These are phyloP conservation scores for Suhomyces prunicola DNA, from an alignment of 805 yeast species.

Conservation along the genomic window DNA sequence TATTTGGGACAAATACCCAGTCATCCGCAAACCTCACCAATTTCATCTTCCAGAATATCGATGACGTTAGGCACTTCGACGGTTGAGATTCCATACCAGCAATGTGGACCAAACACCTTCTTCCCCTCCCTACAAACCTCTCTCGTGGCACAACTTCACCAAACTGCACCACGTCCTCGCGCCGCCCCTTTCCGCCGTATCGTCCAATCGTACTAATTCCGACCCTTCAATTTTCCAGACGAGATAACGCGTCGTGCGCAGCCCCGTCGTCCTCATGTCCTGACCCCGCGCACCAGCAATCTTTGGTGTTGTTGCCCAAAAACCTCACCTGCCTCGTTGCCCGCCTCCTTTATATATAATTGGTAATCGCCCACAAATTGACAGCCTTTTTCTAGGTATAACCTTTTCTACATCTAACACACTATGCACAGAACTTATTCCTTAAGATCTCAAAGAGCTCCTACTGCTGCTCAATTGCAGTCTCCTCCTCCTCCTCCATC, in stretches of 20 bases:
- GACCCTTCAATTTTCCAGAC: not conserved
- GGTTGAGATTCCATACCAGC: not conserved
- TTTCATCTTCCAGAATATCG: not conserved
- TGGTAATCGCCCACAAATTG: constrained; percentile 1
- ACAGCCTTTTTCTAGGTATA: not conserved
- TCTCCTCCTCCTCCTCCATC: constrained; percentile 82
- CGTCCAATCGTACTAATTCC: not conserved
- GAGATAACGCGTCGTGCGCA: constrained; percentile 3
- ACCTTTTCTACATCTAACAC: constrained; percentile 4
- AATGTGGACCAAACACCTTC: not conserved
- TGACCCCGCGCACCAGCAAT: constrained; percentile 4
- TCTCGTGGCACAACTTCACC: not conserved
- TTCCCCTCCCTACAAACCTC: not conserved
- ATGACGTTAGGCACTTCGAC: not conserved
- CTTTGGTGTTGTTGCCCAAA: not conserved
- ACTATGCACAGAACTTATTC: constrained; percentile 84
- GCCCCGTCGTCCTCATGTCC: not conserved
- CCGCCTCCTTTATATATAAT: constrained; percentile 5
- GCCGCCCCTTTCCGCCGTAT: not conserved
- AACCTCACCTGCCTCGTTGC: not conserved
- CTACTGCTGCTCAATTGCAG: constrained; percentile 77
- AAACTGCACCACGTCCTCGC: not conserved
- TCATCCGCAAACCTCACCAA: not conserved
- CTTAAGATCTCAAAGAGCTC: constrained; percentile 73
- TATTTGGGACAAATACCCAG: constrained; percentile 5